Evolutionary conservation across 352 stramenopile genomes (phyloP).

Genomic region (Phytophthora kernoviae): DNA sequence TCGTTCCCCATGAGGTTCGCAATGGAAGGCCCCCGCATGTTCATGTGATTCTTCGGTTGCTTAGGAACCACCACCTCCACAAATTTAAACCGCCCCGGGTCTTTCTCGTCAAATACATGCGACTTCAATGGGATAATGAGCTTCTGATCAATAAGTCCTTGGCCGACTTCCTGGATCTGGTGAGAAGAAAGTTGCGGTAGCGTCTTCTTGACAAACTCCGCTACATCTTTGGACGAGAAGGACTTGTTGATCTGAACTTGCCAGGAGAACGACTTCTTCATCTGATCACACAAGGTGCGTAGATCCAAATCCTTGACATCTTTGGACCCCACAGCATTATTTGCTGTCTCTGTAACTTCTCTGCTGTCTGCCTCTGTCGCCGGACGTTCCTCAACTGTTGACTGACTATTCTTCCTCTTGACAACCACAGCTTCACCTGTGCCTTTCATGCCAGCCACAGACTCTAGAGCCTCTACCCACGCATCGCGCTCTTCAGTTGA

Average conservation of each 20-base stretch:
- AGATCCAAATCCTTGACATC: slow-evolving; percentile 61
- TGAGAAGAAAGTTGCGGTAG: slow-evolving; percentile 35
- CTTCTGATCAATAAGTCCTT: slow-evolving; percentile 74
- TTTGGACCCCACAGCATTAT: slow-evolving; percentile 5
- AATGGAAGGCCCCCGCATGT: slow-evolving; percentile 72
- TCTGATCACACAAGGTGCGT: slow-evolving; percentile 61
- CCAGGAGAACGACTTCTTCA: slow-evolving; percentile 74
- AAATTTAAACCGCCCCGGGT: slow-evolving; percentile 67
- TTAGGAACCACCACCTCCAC: slow-evolving; percentile 47
- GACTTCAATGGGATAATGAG: slow-evolving; percentile 78
- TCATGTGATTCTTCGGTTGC: slow-evolving; percentile 71
- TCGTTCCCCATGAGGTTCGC: slow-evolving; percentile 78
- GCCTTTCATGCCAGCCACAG: slow-evolving; percentile 62
- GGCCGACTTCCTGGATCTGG: slow-evolving; percentile 60
- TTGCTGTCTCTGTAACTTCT: slow-evolving; percentile 12
- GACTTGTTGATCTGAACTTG: slow-evolving; percentile 81
- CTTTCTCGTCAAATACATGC: slow-evolving; percentile 71
- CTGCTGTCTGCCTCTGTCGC: slow-evolving; percentile 13
- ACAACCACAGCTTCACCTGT: slow-evolving; percentile 13
- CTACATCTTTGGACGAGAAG: slow-evolving; percentile 70
- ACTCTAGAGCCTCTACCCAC: slow-evolving; percentile 72
- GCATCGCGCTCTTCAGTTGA: slow-evolving; percentile 62
- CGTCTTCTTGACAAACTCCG: slow-evolving; percentile 65
- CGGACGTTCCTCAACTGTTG: slow-evolving; percentile 5
- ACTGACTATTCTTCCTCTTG: slow-evolving; percentile 12